These are phyloP conservation scores for Dicorynia guianensis DNA, from an alignment of 306 rosid species.

Conservation along the genomic window DNA sequence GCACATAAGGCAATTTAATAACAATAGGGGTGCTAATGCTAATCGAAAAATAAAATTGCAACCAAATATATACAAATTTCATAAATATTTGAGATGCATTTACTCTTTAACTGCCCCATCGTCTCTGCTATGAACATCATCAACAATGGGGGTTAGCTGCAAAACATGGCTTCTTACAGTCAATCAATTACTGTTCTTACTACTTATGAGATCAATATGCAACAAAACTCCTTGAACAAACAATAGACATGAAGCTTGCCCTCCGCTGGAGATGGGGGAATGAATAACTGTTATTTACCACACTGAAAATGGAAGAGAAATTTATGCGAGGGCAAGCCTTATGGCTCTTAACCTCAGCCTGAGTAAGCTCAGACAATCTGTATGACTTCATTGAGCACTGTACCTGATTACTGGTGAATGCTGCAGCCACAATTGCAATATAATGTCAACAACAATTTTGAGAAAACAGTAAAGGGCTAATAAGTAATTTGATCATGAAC, in stretches of 20 bases:
- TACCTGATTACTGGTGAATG: constrained; percentile 47
- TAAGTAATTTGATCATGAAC: too few relatives aligned
- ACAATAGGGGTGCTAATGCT: background rate
- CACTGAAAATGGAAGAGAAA: constrained; percentile 83
- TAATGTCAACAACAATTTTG: background rate
- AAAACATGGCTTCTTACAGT: constrained; percentile 13
- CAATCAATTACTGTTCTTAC: background rate
- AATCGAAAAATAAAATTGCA: background rate
- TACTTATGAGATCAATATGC: background rate
- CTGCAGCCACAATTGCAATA: constrained; percentile 32
- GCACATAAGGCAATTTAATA: constrained; percentile 12
- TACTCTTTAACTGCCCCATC: constrained; percentile 89
- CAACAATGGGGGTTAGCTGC: constrained; percentile 94
- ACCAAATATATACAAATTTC: background rate
- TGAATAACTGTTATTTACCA: constrained; percentile 48
- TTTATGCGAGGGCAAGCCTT: constrained; percentile 93
- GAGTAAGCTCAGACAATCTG: constrained; percentile 71
- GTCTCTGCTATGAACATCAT: constrained; percentile 80
- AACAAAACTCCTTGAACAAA: constrained; percentile 12
- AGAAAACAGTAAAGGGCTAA: background rate
- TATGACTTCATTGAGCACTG: constrained; percentile 79
- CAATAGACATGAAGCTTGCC: background rate
- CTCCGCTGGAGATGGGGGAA: background rate
- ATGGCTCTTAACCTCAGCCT: constrained; percentile 66
- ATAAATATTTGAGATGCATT: constrained; percentile 22